phyloP scores from a whole-genome alignment of 169 alveolate genomes.

The Neospora caninum region DNA sequence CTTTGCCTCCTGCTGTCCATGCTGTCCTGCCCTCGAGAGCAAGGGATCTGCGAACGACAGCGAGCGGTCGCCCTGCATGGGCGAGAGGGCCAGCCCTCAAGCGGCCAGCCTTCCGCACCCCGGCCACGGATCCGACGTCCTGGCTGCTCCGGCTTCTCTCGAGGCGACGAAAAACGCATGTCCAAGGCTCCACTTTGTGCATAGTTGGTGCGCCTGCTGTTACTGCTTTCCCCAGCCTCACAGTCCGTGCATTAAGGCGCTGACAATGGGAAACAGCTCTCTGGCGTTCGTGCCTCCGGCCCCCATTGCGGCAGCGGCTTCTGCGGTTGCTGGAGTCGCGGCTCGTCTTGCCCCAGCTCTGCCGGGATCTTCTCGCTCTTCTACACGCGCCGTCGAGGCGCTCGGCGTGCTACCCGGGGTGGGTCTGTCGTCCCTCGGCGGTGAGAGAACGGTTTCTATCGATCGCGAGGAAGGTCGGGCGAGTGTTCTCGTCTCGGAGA shows the following conservation, averaged over 20 bases:
- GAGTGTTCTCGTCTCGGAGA: too few species aligned
- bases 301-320: not conserved
- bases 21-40: not conserved
- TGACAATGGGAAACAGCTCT: not conserved
- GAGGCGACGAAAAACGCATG: too few species aligned
- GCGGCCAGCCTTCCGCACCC: not conserved
- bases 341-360: not conserved
- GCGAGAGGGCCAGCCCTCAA: not conserved
- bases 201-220: constrained; percentile 10
- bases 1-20: constrained; percentile 1
- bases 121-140: not conserved
- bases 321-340: not conserved
- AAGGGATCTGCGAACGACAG: not conserved
- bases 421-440: too few species aligned
- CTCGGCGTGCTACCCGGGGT: too few species aligned
- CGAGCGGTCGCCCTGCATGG: not conserved
- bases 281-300: not conserved
- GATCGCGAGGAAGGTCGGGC: too few species aligned
- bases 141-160: not conserved
- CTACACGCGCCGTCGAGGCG: not conserved
- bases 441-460: too few species aligned
- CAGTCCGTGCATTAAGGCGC: not conserved
- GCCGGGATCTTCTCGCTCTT: not conserved
- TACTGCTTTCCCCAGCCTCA: constrained; percentile 4
- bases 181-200: not conserved